These are phyloP conservation scores for Nicotiana benthamiana DNA, from an alignment of 257 asterid species.

Conservation along the genomic window DNA sequence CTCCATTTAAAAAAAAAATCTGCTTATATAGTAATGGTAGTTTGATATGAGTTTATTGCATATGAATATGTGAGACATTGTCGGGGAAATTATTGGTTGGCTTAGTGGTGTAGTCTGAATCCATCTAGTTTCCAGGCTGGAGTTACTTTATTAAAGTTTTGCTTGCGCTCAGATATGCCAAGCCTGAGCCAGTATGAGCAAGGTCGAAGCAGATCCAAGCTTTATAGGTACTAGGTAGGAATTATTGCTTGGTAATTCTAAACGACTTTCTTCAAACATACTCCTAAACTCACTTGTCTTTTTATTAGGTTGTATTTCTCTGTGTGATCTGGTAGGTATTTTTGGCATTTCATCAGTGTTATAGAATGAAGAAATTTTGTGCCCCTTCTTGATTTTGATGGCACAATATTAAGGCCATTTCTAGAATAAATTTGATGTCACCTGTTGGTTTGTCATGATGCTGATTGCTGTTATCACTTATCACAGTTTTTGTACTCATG, in stretches of 20 bases:
- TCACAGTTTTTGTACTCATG: neutral
- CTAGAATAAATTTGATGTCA: neutral
- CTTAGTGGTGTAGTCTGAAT: neutral
- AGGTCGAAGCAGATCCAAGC: neutral
- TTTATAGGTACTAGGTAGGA: neutral
- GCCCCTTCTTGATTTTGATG: neutral
- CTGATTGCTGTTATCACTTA: neutral
- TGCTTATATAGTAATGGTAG: neutral
- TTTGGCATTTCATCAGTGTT: neutral
- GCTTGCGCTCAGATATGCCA: slow-evolving; percentile 1
- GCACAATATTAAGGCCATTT: neutral
- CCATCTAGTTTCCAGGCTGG: neutral
- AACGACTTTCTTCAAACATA: neutral
- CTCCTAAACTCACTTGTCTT: neutral
- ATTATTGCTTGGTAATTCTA: neutral
- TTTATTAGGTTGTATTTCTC: neutral
- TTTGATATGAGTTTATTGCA: neutral
- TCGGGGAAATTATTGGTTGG: neutral
- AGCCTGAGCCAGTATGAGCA: neutral
- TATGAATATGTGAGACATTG: neutral
- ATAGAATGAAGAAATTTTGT: neutral
- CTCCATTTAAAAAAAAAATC: neutral
- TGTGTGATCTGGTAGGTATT: neutral
- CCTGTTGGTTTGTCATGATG: neutral
- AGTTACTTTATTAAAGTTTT: neutral